Base-by-base conservation (phyloP, 352 stramenopile genomes). In the Phytophthora meadii region DNA sequence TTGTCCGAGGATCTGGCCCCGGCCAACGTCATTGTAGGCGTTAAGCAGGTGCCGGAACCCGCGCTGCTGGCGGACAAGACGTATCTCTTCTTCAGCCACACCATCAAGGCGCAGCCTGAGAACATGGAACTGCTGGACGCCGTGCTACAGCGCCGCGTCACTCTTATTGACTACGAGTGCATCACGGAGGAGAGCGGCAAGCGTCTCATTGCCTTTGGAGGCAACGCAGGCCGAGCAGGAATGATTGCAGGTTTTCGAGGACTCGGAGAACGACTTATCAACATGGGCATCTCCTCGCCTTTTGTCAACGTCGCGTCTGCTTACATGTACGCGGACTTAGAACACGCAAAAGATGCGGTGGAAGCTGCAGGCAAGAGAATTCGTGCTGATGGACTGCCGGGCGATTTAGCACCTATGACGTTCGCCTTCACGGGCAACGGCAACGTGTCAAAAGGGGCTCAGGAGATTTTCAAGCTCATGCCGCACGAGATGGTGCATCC, bases 41-140 rank as follows among this genome's bases (percentile, higher is more conserved):
- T 99, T 61, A 99, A 99, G 77, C 90, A 98, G 58, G 89, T 97
- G 45, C 87, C 84, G 11, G 86, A 87, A 61, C 70, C 85, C 14
- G 64, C 87, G 50, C 74, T 98, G 40, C 72, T 98, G 45, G 54
- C 82, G 7, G 82, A 98, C 36, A 98, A 98, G 76, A 98, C 94
- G 19, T 98, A 98, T 72, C 87, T 98, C 62, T 99, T 98, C 79
- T 99, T 99, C 72, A 97, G 87, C 61, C 97, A 99, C 82, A 97
- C 93, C 53, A 98, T 98, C 81, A 99, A 99, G 70, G 97, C 93
- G 40, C 97, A 99, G 76, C 82, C 87, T 3, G 90, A 98, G 70
- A 99, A 98, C 77, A 99, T 99, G 96, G 74, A 79, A 61, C 77
- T 99, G 19, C 82, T 98, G 46, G 89, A 98, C 67, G 81, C 90